These are phyloP conservation scores for Paracoccidioides lutzii DNA, from an alignment of 2,329 filamentous ascomycete species.

Conservation along the genomic window DNA sequence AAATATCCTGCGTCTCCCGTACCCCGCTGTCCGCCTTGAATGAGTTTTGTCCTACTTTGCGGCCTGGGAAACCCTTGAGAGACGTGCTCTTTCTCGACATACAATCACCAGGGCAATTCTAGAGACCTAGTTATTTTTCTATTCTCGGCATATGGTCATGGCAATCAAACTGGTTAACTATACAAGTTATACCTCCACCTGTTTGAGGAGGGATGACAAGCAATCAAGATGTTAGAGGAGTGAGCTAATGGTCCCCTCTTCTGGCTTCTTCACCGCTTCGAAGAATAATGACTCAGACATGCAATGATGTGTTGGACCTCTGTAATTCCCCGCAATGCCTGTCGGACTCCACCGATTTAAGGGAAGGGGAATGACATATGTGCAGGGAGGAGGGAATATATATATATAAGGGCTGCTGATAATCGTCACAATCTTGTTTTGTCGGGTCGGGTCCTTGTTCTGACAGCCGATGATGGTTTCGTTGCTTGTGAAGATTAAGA, in stretches of 20 bases:
- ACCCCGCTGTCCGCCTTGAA: not conserved
- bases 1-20: not conserved
- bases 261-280: not conserved
- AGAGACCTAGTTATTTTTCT: no score
- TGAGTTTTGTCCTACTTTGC: not conserved
- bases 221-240: no score
- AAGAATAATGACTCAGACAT: slow-evolving; percentile 1
- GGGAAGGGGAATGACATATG: not conserved
- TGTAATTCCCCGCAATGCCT: not conserved
- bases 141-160: no score
- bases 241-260: no score
- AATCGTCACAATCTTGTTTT: not conserved
- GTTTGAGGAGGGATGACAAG: no score
- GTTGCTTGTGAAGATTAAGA: not conserved
- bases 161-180: no score
- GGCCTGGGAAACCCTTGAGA: not conserved
- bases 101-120: no score
- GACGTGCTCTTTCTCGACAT: not conserved
- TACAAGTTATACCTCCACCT: no score
- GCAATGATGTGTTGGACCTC: not conserved
- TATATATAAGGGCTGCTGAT: no score
- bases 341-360: not conserved
- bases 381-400: not conserved
- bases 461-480: not conserved
- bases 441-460: not conserved